Percentiles rank a stretch among this genome's conserved stretches.
phyloP scores from a whole-genome alignment of 495 filamentous ascomycete species.

The Haplographium delicatum region DNA sequence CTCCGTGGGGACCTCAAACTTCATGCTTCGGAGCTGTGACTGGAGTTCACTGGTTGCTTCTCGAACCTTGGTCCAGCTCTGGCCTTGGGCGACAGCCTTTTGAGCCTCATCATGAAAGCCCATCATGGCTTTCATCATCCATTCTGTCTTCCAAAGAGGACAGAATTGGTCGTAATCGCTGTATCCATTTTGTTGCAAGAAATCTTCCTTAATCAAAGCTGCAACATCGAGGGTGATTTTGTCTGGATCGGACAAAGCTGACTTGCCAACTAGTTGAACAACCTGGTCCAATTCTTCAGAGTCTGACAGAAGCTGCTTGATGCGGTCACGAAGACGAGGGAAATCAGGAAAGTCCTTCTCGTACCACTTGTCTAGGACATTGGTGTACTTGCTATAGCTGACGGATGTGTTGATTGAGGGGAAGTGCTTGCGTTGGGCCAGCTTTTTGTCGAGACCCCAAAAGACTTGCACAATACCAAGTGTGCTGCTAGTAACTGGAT shows the following conservation, averaged over 20 bases:
- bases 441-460: conserved; percentile 99
- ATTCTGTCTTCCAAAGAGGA: conserved; percentile 98
- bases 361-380: conserved; percentile 83
- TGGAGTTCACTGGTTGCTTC: conserved; percentile 87
- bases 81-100: conserved; percentile 86
- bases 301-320: conserved; percentile 86
- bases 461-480: conserved; percentile 98
- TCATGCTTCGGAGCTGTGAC: conserved; percentile 76
- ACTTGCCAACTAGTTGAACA: conserved; percentile 97
- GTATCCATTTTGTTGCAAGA: conserved; percentile 99
- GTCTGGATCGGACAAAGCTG: conserved; percentile 89
- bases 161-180: conserved; percentile 99
- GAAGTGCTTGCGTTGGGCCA: conserved; percentile 98
- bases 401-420: conserved; percentile 94
- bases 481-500: conserved; percentile 92
- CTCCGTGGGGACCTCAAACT: conserved; percentile 87
- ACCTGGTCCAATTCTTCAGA: conserved; percentile 98
- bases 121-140: conserved; percentile 99
- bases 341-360: conserved; percentile 90
- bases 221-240: conserved; percentile 98
- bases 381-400: conserved; percentile 96
- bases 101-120: conserved; percentile 95
- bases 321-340: conserved; percentile 83
- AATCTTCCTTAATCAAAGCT: conserved; percentile 92
- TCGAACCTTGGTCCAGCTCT: conserved; percentile 85